Percentiles rank a stretch among this genome's conserved stretches.
Evolutionary conservation across 257 asterid species (phyloP).

Genomic region (Nicotiana obtusifolia): DNA sequence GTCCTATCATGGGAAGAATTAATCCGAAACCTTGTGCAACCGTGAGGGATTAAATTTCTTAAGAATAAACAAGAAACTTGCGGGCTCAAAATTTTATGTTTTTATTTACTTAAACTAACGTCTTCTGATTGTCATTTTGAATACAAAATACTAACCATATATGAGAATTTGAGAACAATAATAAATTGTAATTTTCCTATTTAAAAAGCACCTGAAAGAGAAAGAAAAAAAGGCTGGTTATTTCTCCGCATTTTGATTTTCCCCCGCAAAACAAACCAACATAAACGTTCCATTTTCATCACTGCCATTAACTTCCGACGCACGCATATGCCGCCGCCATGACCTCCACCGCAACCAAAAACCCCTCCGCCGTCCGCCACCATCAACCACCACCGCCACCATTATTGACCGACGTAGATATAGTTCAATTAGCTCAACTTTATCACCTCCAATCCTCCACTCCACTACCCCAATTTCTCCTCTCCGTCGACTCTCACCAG

Average conservation of each 20-base stretch:
- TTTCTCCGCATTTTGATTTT: neutral
- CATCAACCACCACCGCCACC: constrained; percentile 24
- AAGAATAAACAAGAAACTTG: too few relatives aligned
- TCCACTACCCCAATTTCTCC: constrained; percentile 59
- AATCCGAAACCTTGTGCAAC: too few relatives aligned
- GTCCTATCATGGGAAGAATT: too few relatives aligned
- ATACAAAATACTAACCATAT: too few relatives aligned
- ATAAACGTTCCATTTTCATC: neutral
- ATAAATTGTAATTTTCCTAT: too few relatives aligned
- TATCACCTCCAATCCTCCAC: constrained; percentile 21
- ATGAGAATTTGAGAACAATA: too few relatives aligned
- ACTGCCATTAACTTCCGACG: neutral
- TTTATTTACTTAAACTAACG: too few relatives aligned
- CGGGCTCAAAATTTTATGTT: too few relatives aligned
- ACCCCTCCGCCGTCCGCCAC: constrained; percentile 19
- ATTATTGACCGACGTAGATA: constrained; percentile 49
- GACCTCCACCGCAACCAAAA: constrained; percentile 24
- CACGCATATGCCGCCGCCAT: constrained; percentile 14
- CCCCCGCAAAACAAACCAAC: neutral
- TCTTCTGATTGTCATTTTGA: too few relatives aligned
- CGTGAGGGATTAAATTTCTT: too few relatives aligned
- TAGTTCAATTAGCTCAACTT: constrained; percentile 49
- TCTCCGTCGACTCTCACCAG: constrained; percentile 44
- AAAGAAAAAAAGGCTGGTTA: too few relatives aligned
- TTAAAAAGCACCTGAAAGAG: too few relatives aligned